Conservation (phyloP, 1,139 yeast species). For the Hemisphaericaspora lyxosophila region DNA sequence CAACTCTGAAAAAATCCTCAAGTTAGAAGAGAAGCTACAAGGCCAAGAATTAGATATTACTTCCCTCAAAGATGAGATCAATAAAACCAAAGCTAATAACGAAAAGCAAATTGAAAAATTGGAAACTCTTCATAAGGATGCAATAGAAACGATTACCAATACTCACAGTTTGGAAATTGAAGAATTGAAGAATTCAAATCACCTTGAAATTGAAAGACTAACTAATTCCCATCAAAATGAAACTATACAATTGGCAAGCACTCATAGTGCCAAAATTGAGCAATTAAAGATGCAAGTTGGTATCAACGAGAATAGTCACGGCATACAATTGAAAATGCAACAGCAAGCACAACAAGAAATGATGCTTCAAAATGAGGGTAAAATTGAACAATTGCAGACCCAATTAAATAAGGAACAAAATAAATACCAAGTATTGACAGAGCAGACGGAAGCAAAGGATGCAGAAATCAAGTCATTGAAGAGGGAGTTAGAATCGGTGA, state of each 20-base stretch:
- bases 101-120: neutral
- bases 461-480: neutral
- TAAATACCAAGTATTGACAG: neutral
- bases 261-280: neutral
- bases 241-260: neutral
- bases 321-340: neutral
- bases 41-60: neutral
- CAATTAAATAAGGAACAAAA: constrained; percentile 1
- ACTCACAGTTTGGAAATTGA: neutral
- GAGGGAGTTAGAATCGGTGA: neutral
- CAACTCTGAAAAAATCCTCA: neutral
- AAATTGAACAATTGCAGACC: constrained; percentile 3
- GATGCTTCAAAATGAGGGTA: neutral
- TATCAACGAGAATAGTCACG: neutral
- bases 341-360: neutral
- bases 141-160: too few relatives aligned
- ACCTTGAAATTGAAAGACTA: neutral
- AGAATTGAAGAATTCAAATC: neutral
- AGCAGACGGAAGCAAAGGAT: neutral
- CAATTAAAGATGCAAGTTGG: neutral
- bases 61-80: neutral
- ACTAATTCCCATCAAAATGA: neutral
- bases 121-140: too few relatives aligned
- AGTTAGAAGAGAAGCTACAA: neutral
- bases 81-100: neutral